Percentiles rank a stretch among this genome's conserved stretches.
Evolutionary conservation across 2,329 filamentous ascomycete genomes (phyloP).

Genomic region (Botrytis elliptica): DNA sequence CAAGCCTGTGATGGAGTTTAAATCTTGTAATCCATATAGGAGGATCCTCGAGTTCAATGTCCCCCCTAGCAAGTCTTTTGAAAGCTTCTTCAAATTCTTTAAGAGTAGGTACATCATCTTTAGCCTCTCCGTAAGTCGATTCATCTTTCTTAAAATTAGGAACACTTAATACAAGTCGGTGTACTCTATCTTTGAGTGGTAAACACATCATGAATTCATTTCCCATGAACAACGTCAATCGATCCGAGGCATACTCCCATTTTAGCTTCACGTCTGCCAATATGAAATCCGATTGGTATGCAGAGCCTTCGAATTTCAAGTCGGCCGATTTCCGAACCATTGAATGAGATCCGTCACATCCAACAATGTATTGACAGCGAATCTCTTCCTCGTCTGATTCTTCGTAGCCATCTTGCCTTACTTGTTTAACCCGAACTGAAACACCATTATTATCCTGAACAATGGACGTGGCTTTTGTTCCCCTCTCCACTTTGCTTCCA

Average conservation of each 20-base stretch:
- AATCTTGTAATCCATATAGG: constrained; percentile 47
- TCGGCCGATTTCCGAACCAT: constrained; percentile 45
- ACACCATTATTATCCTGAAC: constrained; percentile 38
- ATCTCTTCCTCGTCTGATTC: constrained; percentile 35
- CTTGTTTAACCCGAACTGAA: constrained; percentile 32
- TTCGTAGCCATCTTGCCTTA: constrained; percentile 24
- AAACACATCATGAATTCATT: constrained; percentile 42
- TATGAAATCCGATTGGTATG: constrained; percentile 46
- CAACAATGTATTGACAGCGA: constrained; percentile 47
- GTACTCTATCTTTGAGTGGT: constrained; percentile 35
- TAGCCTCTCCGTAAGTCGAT: constrained; percentile 15
- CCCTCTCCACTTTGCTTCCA: constrained; percentile 37
- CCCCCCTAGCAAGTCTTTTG: constrained; percentile 35
- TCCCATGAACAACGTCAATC: constrained; percentile 35
- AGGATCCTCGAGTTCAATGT: constrained; percentile 29
- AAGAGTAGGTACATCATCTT: constrained; percentile 33
- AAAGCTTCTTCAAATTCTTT: constrained; percentile 40
- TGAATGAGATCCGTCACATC: constrained; percentile 53
- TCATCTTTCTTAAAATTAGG: constrained; percentile 23
- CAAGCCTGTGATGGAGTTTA: constrained; percentile 46
- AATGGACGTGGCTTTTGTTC: constrained; percentile 36
- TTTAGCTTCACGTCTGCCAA: constrained; percentile 45
- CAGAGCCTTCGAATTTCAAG: constrained; percentile 44
- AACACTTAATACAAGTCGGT: constrained; percentile 36
- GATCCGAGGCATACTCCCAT: constrained; percentile 22